Evolutionary conservation across 2,329 filamentous ascomycete species (phyloP).

Genomic region (Fusarium zealandicum): DNA sequence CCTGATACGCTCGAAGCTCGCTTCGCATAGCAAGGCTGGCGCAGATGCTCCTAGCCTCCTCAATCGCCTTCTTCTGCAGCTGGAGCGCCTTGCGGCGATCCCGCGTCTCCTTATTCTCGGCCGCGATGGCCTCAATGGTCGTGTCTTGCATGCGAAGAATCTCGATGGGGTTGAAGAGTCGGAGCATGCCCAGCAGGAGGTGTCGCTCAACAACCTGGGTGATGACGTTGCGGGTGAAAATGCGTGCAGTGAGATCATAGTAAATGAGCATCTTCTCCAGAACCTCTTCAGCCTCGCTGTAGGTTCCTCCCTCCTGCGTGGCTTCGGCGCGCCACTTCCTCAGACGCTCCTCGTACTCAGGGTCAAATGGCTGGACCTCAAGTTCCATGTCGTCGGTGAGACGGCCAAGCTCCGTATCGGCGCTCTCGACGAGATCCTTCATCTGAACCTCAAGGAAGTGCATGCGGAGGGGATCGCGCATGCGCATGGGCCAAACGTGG

Average conservation of each 20-base stretch:
- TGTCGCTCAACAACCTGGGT: conserved; percentile 61
- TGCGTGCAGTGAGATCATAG: conserved; percentile 60
- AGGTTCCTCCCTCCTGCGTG: conserved; percentile 54
- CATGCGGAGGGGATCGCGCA: conserved; percentile 58
- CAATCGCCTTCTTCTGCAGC: conserved; percentile 57
- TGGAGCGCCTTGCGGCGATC: conserved; percentile 57
- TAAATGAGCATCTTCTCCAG: conserved; percentile 64
- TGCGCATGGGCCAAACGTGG: conserved; percentile 58
- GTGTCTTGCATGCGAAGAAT: conserved; percentile 55
- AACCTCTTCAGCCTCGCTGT: conserved; percentile 60
- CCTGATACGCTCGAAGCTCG: conserved; percentile 53
- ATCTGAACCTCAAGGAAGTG: conserved; percentile 59
- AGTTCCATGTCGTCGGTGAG: conserved; percentile 60
- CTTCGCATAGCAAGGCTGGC: conserved; percentile 61
- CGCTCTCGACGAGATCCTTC: conserved; percentile 55
- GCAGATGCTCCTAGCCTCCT: conserved; percentile 58
- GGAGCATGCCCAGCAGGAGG: conserved; percentile 59
- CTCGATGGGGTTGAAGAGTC: conserved; percentile 60
- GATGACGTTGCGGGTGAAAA: conserved; percentile 61
- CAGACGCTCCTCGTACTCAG: conserved; percentile 60
- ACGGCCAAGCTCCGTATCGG: conserved; percentile 54
- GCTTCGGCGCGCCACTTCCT: conserved; percentile 54
- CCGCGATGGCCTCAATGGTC: conserved; percentile 58
- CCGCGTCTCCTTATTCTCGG: conserved; percentile 61
- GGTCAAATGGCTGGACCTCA: conserved; percentile 61